These are phyloP conservation scores for Glarea lozoyensis DNA, from an alignment of 495 filamentous ascomycete species.

Conservation along the genomic window DNA sequence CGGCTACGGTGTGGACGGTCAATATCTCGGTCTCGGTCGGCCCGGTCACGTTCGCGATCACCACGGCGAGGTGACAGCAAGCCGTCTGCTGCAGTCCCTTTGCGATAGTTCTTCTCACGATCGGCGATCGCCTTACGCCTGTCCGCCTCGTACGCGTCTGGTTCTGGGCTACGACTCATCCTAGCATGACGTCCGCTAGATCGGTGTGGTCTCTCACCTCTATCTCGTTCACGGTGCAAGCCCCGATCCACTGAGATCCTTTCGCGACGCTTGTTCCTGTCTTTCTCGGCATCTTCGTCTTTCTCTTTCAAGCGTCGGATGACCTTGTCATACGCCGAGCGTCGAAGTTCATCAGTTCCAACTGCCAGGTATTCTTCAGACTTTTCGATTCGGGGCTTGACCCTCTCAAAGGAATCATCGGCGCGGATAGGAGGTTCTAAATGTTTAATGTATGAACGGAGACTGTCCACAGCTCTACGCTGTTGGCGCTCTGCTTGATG, in stretches of 20 bases:
- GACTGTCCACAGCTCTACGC: constrained; percentile 71
- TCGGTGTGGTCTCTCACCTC: constrained; percentile 54
- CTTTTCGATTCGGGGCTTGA: constrained; percentile 68
- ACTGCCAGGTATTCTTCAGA: constrained; percentile 76
- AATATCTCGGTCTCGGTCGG: constrained; percentile 50
- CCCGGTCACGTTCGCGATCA: constrained; percentile 22
- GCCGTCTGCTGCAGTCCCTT: constrained; percentile 57
- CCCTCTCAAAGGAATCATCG: constrained; percentile 77
- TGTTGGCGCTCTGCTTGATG: constrained; percentile 76
- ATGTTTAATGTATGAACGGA: constrained; percentile 83
- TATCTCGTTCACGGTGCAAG: constrained; percentile 44
- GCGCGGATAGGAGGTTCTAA: constrained; percentile 75
- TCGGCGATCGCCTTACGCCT: constrained; percentile 78
- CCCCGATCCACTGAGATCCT: constrained; percentile 51
- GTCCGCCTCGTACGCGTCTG: constrained; percentile 82
- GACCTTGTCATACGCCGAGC: constrained; percentile 84
- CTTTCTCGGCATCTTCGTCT: constrained; percentile 74
- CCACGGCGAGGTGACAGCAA: constrained; percentile 42
- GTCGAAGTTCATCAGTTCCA: constrained; percentile 70
- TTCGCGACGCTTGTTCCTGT: constrained; percentile 56
- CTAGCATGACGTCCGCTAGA: constrained; percentile 45
- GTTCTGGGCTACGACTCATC: constrained; percentile 69
- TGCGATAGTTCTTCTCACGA: constrained; percentile 79
- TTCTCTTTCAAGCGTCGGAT: constrained; percentile 84
- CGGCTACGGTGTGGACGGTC: constrained; percentile 30